Conservation (phyloP, 805 yeast species). For the Ogataea populi-albae region DNA sequence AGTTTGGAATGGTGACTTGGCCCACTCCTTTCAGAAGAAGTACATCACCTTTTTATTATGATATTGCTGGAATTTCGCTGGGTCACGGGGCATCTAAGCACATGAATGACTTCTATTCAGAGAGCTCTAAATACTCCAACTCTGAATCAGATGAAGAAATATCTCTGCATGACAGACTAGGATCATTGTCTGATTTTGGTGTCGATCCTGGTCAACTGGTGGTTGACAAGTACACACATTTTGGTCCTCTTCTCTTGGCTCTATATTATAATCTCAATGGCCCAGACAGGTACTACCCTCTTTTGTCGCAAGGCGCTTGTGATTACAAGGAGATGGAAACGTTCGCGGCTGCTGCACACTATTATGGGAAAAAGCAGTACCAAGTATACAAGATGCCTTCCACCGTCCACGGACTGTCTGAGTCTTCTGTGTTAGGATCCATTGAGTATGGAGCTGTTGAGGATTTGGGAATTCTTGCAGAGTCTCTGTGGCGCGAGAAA, state of each 20-base stretch:
- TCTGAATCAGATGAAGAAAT: slow-evolving; percentile 8
- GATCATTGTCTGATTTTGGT: slow-evolving; percentile 45
- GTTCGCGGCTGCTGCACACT: slow-evolving; percentile 45
- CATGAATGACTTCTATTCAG: slow-evolving; percentile 13
- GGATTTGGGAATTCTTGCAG: slow-evolving; percentile 24
- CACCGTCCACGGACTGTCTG: slow-evolving; percentile 32
- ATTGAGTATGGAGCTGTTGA: slow-evolving; percentile 45
- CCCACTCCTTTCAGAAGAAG: slow-evolving; percentile 71
- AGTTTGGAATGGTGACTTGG: slow-evolving; percentile 60
- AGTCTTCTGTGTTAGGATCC: slow-evolving; percentile 38
- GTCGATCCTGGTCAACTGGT: slow-evolving; percentile 49
- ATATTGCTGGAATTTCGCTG: slow-evolving; percentile 22
- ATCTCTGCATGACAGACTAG: slow-evolving; percentile 40
- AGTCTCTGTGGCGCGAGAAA: slow-evolving; percentile 3
- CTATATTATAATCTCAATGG: slow-evolving; percentile 47
- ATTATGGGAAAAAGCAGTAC: slow-evolving; percentile 37
- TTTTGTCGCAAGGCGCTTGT: slow-evolving; percentile 38
- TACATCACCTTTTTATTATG: slow-evolving; percentile 57
- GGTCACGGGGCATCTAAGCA: slow-evolving; percentile 5
- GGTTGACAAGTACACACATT: slow-evolving; percentile 43
- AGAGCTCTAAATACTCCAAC: neutral
- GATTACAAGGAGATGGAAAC: slow-evolving; percentile 54
- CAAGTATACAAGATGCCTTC: slow-evolving; percentile 42
- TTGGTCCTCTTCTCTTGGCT: slow-evolving; percentile 41
- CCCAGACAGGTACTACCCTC: slow-evolving; percentile 37